Base-by-base conservation (phyloP, 2,329 filamentous ascomycete species). In the Plectosphaerella cucumerina region DNA sequence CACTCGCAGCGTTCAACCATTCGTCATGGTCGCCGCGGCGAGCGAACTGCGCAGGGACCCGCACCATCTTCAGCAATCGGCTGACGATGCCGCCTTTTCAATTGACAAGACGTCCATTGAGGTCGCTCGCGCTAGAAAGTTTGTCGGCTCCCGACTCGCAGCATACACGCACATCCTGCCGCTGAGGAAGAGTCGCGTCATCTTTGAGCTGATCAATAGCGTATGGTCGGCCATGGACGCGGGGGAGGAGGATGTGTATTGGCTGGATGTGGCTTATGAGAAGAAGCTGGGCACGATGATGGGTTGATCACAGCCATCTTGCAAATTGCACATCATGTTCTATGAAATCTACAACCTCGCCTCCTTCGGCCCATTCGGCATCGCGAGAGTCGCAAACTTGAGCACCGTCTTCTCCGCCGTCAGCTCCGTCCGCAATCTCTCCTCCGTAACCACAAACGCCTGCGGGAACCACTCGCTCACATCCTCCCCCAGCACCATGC, bases 401-500 rank as follows among this genome's bases (percentile, higher is more conserved):
- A 50, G 44, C 23, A 50, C n/a, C 6, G 49, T 50, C 23, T 35
- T 41, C 15, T 50, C 35, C 5, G 41, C 15, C 5, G 49, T 50
- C 3, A 50, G 44, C 6, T 21, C 34, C 14, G 2, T 22, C 9
- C 76, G 6, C 44, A 53, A 15, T 18, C 53, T 31, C 34, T 58
- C 56, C n/a, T 59, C 48, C 4, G 53, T 57, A 1, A 52, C 46
- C n/a, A 58, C 20, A 46, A 56, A 60, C 6, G 47, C 52, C 9
- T 56, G 55, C 1, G 58, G 59, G 34, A 60, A 49, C 44, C 56
- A 65, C 5, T 39, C 55, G 2, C 47, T 53, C 5, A 59, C 62
- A 0, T 54, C 59, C 12, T 60, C 54, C 0, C 57, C 59, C 1
- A 63, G 45, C 6, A 64, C 51, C 58, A 62, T 62, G 6, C 56